Conservation (phyloP, 2,329 filamentous ascomycete species). For the Aspergillus awamori region DNA sequence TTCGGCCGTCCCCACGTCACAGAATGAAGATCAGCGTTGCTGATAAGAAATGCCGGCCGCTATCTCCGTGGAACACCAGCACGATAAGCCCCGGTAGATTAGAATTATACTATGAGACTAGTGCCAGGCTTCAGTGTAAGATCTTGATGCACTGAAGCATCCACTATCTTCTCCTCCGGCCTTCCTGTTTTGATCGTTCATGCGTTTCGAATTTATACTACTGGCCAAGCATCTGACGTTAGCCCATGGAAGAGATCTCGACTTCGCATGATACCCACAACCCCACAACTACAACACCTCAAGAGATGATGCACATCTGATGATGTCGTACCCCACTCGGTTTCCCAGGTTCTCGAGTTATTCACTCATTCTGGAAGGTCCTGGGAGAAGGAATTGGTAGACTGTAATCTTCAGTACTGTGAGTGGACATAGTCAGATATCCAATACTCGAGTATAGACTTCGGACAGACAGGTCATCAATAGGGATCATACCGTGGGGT, state of each 20-base stretch:
- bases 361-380: constrained; percentile 16
- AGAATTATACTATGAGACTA: neutral
- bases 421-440: neutral
- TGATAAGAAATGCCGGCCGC: neutral
- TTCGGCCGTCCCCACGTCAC: neutral
- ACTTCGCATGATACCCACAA: neutral
- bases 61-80: neutral
- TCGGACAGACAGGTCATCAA: neutral
- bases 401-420: neutral
- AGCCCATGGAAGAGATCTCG: neutral
- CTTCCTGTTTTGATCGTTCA: constrained; percentile 25
- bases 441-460: neutral
- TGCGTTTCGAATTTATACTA: neutral
- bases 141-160: neutral
- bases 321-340: neutral
- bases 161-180: constrained; percentile 18
- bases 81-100: neutral
- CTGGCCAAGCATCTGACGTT: neutral
- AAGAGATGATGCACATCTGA: neutral
- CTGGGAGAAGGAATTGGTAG: constrained; percentile 9
- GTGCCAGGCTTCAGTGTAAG: neutral
- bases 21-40: neutral
- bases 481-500: neutral
- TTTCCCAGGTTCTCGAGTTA: neutral
- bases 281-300: neutral